phyloP scores from a whole-genome alignment of 805 yeast species.

The Candida multigemmis region DNA sequence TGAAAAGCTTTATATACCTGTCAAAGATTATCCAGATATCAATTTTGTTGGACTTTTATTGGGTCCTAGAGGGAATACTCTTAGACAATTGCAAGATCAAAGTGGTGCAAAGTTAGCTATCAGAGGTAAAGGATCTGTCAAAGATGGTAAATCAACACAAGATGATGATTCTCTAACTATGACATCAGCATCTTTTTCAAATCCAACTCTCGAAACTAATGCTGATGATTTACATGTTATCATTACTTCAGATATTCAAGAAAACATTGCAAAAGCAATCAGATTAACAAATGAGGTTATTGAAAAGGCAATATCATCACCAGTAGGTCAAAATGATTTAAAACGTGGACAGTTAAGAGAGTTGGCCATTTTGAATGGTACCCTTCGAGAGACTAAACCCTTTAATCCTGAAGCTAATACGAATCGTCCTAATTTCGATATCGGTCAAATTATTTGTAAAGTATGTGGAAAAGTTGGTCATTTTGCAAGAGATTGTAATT shows the following conservation, averaged over 20 bases:
- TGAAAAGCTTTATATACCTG: constrained; percentile 83
- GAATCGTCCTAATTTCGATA: constrained; percentile 27
- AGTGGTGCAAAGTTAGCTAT: constrained; percentile 88
- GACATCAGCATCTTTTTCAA: constrained; percentile 11
- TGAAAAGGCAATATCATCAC: constrained; percentile 76
- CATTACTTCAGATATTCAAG: constrained; percentile 75
- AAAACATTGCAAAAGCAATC: constrained; percentile 67
- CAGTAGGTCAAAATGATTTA: constrained; percentile 88
- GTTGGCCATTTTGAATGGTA: constrained; percentile 90
- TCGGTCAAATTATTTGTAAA: constrained; percentile 55
- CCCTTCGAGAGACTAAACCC: constrained; percentile 75
- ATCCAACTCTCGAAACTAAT: constrained; percentile 12
- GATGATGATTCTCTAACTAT: constrained; percentile 24
- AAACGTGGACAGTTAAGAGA: constrained; percentile 88
- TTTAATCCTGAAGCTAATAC: constrained; percentile 17
- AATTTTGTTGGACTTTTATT: constrained; percentile 85
- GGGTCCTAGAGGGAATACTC: constrained; percentile 94
- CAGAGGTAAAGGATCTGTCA: constrained; percentile 93
- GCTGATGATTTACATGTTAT: constrained; percentile 82
- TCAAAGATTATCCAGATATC: constrained; percentile 78
- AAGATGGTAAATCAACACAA: constrained; percentile 64
- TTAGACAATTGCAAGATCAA: constrained; percentile 68
- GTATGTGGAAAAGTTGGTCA: constrained; percentile 82
- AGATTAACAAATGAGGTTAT: constrained; percentile 67
- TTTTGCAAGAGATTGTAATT: constrained; percentile 77